Evolutionary conservation across 2,329 filamentous ascomycete species (phyloP), one percentile per base, ranked within the genome.

Genomic region (Aspergillus intermedius): DNA sequence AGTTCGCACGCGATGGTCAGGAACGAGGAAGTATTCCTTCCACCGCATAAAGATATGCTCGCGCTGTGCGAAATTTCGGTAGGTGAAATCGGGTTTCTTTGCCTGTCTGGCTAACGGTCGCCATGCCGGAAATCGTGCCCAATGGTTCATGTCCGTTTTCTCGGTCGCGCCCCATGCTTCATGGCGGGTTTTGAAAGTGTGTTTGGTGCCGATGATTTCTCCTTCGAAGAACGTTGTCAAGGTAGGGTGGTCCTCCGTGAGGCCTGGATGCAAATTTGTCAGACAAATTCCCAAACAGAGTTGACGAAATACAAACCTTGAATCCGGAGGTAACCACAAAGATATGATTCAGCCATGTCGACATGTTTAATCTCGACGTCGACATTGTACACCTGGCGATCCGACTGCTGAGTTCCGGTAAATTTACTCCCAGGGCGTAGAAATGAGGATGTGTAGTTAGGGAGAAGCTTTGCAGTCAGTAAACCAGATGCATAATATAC

Each of bases 41-140:
- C 93, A 98, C 52, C 93, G 83, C 93, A 98, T 98, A 64, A 96
- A 98, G 28, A 98, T 84, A 66, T 94, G 84, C 59, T 96, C 91
- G 54, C 83, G 79, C 64, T 94, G 87, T 43, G 82, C 80, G 58
- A 86, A 81, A 59, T 94, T 86, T 56, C 74, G 83, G 74, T 74
- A 79, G 54, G 75, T 80, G 59, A 79, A 81, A 57, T 79, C 78
- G 22, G 77, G 70, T 45, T 74, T 73, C 58, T 78, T 81, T 5
- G 79, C 79, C 49, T 78, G 83, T 75, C 74, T 82, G 44, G 75
- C 81, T 50, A 91, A 83, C 1, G 88, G 89, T 47, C 86, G 81
- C 77, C 94, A 97, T 7, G 90, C 86, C 1, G 82, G 80, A 67
- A 98, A 97, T 57, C 91, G 87, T 51, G 81, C 82, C 93, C 93